Evolutionary conservation across 805 yeast species (phyloP).

Genomic region (Clavispora santaluciae): DNA sequence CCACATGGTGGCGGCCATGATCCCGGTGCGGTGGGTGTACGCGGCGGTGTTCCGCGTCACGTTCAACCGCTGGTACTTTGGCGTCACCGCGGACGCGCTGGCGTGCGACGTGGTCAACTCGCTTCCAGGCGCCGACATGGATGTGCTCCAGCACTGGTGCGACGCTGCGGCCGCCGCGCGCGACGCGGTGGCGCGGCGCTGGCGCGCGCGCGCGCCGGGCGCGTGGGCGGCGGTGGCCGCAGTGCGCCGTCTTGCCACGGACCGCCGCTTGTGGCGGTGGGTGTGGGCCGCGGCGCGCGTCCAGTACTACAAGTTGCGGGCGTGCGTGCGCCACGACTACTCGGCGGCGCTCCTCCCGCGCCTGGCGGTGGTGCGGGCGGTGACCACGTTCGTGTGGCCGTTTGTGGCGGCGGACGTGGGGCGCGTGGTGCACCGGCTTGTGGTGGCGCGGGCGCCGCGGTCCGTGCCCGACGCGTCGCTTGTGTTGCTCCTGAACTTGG

Average conservation of each 20-base stretch:
- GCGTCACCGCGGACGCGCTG: conserved; percentile 21
- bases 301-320: conserved; percentile 22
- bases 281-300: not conserved
- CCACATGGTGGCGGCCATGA: conserved; percentile 29
- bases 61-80: conserved; percentile 29
- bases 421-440: conserved; percentile 12
- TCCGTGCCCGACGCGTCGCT: conserved; percentile 13
- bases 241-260: conserved; percentile 1
- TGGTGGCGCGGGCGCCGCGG: conserved; percentile 10
- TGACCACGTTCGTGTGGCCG: conserved; percentile 40
- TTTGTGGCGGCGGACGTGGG: conserved; percentile 33
- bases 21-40: conserved; percentile 35
- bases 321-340: conserved; percentile 31
- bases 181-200: conserved; percentile 1
- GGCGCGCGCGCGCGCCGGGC: not conserved
- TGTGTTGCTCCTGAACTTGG: conserved; percentile 26
- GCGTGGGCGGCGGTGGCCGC: not conserved
- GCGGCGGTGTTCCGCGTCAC: conserved; percentile 30
- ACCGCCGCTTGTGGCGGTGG: conserved; percentile 3
- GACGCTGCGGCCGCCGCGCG: conserved; percentile 7
- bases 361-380: conserved; percentile 22
- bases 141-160: conserved; percentile 13
- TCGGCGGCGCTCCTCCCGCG: conserved; percentile 20
- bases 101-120: conserved; percentile 34
- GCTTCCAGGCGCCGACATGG: conserved; percentile 9